Conservation (phyloP, 345 rosid genomes). For the Eucalyptus paniculata region DNA sequence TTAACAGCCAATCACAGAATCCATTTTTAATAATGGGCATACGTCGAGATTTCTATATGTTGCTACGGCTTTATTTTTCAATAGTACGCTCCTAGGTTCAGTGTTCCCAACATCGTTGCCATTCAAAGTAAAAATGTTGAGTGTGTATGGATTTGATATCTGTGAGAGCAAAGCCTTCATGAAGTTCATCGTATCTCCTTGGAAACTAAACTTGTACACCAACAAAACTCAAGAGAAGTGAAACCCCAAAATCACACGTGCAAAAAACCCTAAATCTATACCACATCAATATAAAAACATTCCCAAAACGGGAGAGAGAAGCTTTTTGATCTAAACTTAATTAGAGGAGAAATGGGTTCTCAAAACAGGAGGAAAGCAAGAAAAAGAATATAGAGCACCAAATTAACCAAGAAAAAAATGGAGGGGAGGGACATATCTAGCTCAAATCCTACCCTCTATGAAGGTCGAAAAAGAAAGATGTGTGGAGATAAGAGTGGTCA, state of each 20-base stretch:
- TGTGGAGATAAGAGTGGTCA: neutral
- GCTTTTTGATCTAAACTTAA: neutral
- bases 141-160: neutral
- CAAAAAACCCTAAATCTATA: neutral
- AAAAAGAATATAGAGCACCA: accelerated
- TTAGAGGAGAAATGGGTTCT: neutral
- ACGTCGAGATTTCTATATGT: accelerated
- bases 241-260: neutral
- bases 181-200: accelerated
- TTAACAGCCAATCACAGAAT: accelerated
- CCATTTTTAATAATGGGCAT: neutral
- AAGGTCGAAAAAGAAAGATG: neutral
- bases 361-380: neutral
- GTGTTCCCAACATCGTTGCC: neutral
- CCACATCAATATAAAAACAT: neutral
- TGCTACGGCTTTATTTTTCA: neutral
- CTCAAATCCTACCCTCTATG: neutral
- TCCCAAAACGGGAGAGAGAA: no score
- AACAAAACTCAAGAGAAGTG: neutral
- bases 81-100: neutral
- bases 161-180: neutral
- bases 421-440: neutral
- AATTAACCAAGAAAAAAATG: neutral
- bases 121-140: neutral
- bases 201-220: neutral